Evolutionary conservation across 441 rosid species (phyloP).

Genomic region (Adansonia rubrostipa): DNA sequence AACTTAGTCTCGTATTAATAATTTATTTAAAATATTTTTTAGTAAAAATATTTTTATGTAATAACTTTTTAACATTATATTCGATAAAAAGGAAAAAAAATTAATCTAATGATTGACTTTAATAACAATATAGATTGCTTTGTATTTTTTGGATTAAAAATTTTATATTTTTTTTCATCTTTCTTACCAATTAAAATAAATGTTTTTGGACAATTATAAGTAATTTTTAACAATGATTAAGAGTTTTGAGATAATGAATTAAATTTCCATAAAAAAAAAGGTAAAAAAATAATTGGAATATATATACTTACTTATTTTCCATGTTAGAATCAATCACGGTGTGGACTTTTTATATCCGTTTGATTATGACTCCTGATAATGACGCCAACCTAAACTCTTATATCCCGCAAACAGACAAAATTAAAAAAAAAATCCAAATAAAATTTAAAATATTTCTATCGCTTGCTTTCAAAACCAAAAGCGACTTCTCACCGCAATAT

Average conservation of each 20-base stretch:
- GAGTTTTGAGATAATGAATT: background rate
- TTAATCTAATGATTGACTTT: no score
- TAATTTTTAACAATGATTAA: no score
- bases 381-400: slow-evolving; percentile 15
- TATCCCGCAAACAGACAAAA: background rate
- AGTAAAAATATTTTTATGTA: no score
- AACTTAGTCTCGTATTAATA: no score
- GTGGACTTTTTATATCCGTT: background rate
- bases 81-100: no score
- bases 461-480: slow-evolving; percentile 12
- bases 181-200: no score
- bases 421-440: background rate
- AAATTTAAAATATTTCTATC: background rate
- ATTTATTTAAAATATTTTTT: no score
- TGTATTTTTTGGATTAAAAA: background rate
- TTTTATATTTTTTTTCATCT: no score
- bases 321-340: background rate
- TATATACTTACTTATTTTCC: background rate
- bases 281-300: no score
- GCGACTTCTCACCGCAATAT: background rate
- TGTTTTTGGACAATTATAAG: no score
- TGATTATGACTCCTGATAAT: background rate
- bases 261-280: background rate
- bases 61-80: no score
- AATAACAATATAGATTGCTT: no score